These are phyloP conservation scores for Phytopythium delawarense DNA, from an alignment of 352 stramenopile species.

Conservation along the genomic window DNA sequence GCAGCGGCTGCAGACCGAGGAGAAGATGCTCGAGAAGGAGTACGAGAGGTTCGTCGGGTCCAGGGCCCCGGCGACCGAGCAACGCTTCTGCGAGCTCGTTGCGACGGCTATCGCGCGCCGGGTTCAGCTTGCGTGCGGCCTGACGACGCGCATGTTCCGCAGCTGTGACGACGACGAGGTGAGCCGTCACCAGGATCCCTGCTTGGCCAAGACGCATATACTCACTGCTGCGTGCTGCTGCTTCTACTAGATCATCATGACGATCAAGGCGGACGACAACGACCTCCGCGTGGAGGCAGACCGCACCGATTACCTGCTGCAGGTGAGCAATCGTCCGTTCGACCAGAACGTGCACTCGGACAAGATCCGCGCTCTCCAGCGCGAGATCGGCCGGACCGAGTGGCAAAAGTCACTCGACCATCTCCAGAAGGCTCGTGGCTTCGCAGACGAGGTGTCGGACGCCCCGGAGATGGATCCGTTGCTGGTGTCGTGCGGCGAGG, in stretches of 20 bases:
- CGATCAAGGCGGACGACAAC: slow-evolving; percentile 71
- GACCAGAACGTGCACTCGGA: slow-evolving; percentile 40
- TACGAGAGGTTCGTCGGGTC: slow-evolving; percentile 55
- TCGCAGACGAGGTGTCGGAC: slow-evolving; percentile 22
- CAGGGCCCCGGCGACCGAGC: slow-evolving; percentile 39
- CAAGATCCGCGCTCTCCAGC: slow-evolving; percentile 44
- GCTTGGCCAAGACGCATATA: neutral
- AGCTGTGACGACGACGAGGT: slow-evolving; percentile 62
- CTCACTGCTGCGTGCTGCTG: neutral
- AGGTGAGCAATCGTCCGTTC: slow-evolving; percentile 77
- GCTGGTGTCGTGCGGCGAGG: slow-evolving; percentile 49
- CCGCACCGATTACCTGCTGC: slow-evolving; percentile 62
- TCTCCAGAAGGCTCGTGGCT: slow-evolving; percentile 46
- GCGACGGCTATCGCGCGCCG: slow-evolving; percentile 56
- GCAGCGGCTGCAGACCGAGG: slow-evolving; percentile 25
- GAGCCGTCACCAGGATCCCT: neutral
- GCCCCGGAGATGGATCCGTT: slow-evolving; percentile 74
- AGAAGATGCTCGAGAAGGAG: slow-evolving; percentile 49
- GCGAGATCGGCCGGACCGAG: slow-evolving; percentile 47
- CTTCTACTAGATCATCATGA: slow-evolving; percentile 60
- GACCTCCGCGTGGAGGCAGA: slow-evolving; percentile 70
- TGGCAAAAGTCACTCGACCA: slow-evolving; percentile 54
- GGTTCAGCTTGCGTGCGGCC: slow-evolving; percentile 69
- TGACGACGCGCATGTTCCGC: slow-evolving; percentile 80
- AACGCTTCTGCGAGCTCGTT: slow-evolving; percentile 64